Conservation (phyloP, 805 yeast genomes). For the Sungouiozyma intestinalis region DNA sequence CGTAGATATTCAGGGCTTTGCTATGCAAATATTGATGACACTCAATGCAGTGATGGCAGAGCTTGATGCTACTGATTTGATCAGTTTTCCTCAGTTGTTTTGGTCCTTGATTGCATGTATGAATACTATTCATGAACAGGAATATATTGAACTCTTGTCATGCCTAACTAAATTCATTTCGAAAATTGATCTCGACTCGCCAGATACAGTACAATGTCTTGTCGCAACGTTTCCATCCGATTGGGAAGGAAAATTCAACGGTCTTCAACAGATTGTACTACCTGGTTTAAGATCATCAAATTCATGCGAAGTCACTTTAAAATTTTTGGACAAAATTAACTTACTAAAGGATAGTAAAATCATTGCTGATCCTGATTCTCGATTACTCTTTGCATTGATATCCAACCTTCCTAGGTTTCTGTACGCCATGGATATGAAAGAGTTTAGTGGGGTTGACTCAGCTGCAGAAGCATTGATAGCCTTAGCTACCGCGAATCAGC, state of each 20-base stretch:
- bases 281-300: constrained; percentile 75
- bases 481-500: constrained; percentile 49
- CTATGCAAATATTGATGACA: constrained; percentile 96
- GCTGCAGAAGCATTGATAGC: constrained; percentile 48
- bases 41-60: constrained; percentile 86
- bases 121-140: constrained; percentile 84
- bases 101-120: constrained; percentile 94
- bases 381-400: constrained; percentile 62
- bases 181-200: constrained; percentile 77
- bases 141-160: constrained; percentile 78
- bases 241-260: constrained; percentile 93
- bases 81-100: constrained; percentile 84
- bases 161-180: constrained; percentile 73
- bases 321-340: constrained; percentile 62
- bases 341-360: constrained; percentile 60
- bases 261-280: constrained; percentile 68
- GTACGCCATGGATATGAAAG: constrained; percentile 59
- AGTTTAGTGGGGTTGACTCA: constrained; percentile 39
- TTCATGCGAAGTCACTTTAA: constrained; percentile 68
- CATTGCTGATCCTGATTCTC: constrained; percentile 58
- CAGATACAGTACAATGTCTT: constrained; percentile 73
- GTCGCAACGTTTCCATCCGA: constrained; percentile 83
- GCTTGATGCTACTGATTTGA: constrained; percentile 62
- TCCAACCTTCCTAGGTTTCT: constrained; percentile 78
- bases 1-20: constrained; percentile 86